These are phyloP conservation scores for Leonotis leonurus DNA, from an alignment of 257 asterid species.

Conservation along the genomic window DNA sequence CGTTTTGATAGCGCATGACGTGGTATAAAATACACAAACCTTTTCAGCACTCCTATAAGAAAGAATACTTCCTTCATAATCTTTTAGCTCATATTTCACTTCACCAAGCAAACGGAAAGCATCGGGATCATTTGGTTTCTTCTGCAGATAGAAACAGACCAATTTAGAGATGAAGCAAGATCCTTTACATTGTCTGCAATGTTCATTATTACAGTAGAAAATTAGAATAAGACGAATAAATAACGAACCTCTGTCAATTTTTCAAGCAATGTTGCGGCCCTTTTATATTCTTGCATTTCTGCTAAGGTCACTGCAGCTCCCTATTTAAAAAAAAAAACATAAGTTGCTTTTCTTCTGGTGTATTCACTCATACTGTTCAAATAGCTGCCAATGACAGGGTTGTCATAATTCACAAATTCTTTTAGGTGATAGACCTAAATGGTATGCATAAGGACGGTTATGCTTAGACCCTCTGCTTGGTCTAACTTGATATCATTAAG, in stretches of 20 bases:
- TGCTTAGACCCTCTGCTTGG: neutral
- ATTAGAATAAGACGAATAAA: slow-evolving; percentile 14
- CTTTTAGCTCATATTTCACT: slow-evolving; percentile 78
- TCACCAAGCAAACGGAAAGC: slow-evolving; percentile 91
- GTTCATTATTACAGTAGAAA: slow-evolving; percentile 6
- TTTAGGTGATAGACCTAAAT: neutral
- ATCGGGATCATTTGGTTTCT: slow-evolving; percentile 66
- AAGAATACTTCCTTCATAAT: slow-evolving; percentile 73
- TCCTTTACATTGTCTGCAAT: slow-evolving; percentile 8
- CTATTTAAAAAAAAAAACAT: slow-evolving; percentile 30
- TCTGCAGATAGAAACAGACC: slow-evolving; percentile 39
- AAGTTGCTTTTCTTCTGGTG: slow-evolving; percentile 17
- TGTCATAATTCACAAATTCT: neutral
- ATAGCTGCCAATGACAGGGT: neutral
- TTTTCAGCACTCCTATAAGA: slow-evolving; percentile 62
- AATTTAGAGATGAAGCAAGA: slow-evolving; percentile 18
- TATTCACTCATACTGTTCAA: neutral
- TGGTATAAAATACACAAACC: slow-evolving; percentile 39
- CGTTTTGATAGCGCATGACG: neutral
- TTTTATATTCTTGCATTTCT: slow-evolving; percentile 71
- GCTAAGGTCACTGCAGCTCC: slow-evolving; percentile 91
- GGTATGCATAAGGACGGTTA: neutral
- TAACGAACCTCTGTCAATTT: slow-evolving; percentile 62
- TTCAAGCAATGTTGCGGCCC: slow-evolving; percentile 62
- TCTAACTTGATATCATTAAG: neutral